These are phyloP conservation scores for Neurospora tetrasperma DNA, from an alignment of 495 filamentous ascomycete species.

Conservation along the genomic window DNA sequence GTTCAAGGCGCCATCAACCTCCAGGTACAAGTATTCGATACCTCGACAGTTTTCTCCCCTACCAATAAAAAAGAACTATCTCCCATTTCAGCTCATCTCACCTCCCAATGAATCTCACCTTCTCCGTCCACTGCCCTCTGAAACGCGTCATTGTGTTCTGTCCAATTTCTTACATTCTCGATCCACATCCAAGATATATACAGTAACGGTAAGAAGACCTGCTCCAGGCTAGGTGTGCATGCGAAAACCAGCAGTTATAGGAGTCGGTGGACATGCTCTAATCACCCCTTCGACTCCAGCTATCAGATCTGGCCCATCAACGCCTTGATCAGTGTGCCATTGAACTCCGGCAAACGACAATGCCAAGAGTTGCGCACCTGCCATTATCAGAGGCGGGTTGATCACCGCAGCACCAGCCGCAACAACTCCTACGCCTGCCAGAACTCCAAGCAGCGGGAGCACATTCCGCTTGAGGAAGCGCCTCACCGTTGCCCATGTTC, in stretches of 20 bases:
- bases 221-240: background rate
- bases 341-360: background rate
- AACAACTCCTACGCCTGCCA: background rate
- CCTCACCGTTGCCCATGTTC: background rate
- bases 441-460: background rate
- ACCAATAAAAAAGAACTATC: too few relatives aligned
- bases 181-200: background rate
- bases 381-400: background rate
- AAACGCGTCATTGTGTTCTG: background rate
- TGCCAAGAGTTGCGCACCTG: background rate
- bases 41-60: background rate
- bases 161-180: background rate
- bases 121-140: background rate
- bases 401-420: background rate
- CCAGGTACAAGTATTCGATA: background rate
- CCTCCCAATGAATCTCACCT: background rate
- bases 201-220: background rate
- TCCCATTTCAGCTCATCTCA: background rate
- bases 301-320: background rate
- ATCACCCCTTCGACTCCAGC: background rate
- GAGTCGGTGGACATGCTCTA: background rate
- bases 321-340: background rate
- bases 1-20: background rate
- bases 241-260: background rate
- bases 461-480: background rate